Conservation (phyloP, 805 yeast genomes). For the Yamadazyma philogaea region DNA sequence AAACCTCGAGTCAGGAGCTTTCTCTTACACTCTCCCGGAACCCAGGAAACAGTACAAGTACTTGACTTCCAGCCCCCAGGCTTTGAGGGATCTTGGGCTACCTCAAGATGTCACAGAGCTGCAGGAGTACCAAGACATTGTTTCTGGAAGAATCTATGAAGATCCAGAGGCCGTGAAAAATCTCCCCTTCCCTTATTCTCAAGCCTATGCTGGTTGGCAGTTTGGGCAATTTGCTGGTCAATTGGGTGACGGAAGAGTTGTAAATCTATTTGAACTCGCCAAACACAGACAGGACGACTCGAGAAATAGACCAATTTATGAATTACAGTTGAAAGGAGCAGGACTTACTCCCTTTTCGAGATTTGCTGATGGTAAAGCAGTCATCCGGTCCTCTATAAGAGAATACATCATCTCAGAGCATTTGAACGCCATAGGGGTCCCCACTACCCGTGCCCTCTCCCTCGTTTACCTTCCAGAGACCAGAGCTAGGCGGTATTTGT, state of each 20-base stretch:
- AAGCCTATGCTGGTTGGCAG: constrained; percentile 94
- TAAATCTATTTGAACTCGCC: constrained; percentile 70
- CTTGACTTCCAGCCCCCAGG: constrained; percentile 56
- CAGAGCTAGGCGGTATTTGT: constrained; percentile 64
- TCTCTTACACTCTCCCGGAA: constrained; percentile 72
- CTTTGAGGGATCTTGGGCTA: constrained; percentile 62
- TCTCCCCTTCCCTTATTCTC: constrained; percentile 75
- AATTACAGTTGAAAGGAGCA: constrained; percentile 85
- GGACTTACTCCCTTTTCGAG: constrained; percentile 91
- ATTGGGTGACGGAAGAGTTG: constrained; percentile 92
- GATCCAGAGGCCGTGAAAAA: constrained; percentile 25
- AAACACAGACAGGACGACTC: constrained; percentile 23
- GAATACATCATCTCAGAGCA: constrained; percentile 87
- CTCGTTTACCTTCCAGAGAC: constrained; percentile 72
- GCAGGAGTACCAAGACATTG: constrained; percentile 48
- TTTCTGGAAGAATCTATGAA: constrained; percentile 54
- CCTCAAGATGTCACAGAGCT: constrained; percentile 35
- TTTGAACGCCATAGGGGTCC: constrained; percentile 75
- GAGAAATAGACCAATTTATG: constrained; percentile 44
- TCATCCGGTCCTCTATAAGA: constrained; percentile 78
- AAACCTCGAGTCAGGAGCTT: constrained; percentile 55
- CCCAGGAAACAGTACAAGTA: constrained; percentile 49
- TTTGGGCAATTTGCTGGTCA: constrained; percentile 97
- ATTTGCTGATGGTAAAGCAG: constrained; percentile 97
- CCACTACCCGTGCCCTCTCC: constrained; percentile 80